Percentiles rank a stretch among this genome's conserved stretches.
Conservation (phyloP, 2,329 filamentous ascomycete genomes). For the Peltaster fructicola region DNA sequence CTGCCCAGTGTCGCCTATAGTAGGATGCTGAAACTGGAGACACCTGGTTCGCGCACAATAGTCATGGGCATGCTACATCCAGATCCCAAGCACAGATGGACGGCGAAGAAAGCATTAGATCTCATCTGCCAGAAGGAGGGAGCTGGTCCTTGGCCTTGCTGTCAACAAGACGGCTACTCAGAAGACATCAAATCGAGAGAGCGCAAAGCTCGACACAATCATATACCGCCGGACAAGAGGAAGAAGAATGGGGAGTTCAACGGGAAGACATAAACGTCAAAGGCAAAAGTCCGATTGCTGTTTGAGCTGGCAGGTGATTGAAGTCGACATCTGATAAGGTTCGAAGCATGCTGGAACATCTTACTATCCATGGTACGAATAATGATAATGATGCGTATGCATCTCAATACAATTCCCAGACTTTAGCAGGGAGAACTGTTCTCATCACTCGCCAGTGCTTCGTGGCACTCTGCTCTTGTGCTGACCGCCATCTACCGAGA, state of each 20-base stretch:
- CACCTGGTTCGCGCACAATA: slow-evolving; percentile 50
- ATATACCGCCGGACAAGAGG: slow-evolving; percentile 22
- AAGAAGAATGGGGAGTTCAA: slow-evolving; percentile 16
- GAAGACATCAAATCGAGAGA: slow-evolving; percentile 19
- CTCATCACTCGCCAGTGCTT: slow-evolving; percentile 92
- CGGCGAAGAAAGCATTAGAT: slow-evolving; percentile 49
- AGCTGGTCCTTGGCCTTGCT: slow-evolving; percentile 10
- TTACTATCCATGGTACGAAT: neutral
- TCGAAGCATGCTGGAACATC: no score
- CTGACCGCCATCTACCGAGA: slow-evolving; percentile 48
- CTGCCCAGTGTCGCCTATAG: slow-evolving; percentile 41
- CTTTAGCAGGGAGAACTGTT: slow-evolving; percentile 51
- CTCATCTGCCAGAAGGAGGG: slow-evolving; percentile 22
- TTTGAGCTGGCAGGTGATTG: no score
- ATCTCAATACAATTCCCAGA: slow-evolving; percentile 77
- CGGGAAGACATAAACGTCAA: neutral
- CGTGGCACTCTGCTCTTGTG: slow-evolving; percentile 57
- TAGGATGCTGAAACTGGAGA: slow-evolving; percentile 49
- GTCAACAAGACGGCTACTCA: slow-evolving; percentile 17
- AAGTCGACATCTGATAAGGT: no score
- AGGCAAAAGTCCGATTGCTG: no score
- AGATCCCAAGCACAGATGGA: slow-evolving; percentile 50
- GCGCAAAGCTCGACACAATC: slow-evolving; percentile 26
- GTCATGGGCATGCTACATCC: slow-evolving; percentile 73
- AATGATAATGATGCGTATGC: neutral